These are phyloP conservation scores for Pythium rishiriense DNA, from an alignment of 352 stramenopile genomes.

Conservation along the genomic window DNA sequence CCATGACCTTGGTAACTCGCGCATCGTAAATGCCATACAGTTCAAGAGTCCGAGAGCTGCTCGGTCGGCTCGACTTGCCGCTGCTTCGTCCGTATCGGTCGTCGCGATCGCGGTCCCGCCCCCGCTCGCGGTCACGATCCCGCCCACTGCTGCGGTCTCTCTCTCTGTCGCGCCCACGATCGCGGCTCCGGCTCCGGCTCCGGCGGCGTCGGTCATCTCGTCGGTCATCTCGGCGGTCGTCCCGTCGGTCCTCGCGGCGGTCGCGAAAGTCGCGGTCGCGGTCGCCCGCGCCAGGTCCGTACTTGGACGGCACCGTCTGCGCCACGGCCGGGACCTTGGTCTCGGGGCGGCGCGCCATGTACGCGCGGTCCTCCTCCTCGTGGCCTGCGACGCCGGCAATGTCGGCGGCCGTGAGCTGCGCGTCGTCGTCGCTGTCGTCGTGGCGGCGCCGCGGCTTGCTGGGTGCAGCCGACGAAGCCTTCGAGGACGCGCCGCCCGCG, in stretches of 20 bases:
- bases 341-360: constrained; percentile 14
- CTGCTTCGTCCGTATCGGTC: constrained; percentile 20
- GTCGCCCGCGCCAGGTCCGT: constrained; percentile 8
- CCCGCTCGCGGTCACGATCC: constrained; percentile 34
- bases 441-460: constrained; percentile 26
- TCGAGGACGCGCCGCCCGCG: not conserved
- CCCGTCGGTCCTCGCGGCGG: not conserved
- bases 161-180: constrained; percentile 38
- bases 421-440: constrained; percentile 55
- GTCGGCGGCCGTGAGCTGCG: constrained; percentile 67
- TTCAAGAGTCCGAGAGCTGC: constrained; percentile 49
- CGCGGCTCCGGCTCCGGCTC: constrained; percentile 40
- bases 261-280: constrained; percentile 6
- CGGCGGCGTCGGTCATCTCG: not conserved
- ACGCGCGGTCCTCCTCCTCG: constrained; percentile 22
- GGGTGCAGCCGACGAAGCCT: not conserved
- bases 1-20: constrained; percentile 93
- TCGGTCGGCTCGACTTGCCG: constrained; percentile 27
- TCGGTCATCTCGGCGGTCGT: not conserved
- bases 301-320: constrained; percentile 6
- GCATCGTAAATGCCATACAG: constrained; percentile 96
- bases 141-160: constrained; percentile 22
- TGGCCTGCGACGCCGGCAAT: constrained; percentile 43
- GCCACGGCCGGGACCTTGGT: not conserved
- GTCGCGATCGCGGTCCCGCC: constrained; percentile 13